A percentile compares a stretch with the other conserved stretches of the same genome.
Evolutionary conservation across 2,329 filamentous ascomycete genomes (phyloP).

Genomic region (Cryphonectria radicalis): DNA sequence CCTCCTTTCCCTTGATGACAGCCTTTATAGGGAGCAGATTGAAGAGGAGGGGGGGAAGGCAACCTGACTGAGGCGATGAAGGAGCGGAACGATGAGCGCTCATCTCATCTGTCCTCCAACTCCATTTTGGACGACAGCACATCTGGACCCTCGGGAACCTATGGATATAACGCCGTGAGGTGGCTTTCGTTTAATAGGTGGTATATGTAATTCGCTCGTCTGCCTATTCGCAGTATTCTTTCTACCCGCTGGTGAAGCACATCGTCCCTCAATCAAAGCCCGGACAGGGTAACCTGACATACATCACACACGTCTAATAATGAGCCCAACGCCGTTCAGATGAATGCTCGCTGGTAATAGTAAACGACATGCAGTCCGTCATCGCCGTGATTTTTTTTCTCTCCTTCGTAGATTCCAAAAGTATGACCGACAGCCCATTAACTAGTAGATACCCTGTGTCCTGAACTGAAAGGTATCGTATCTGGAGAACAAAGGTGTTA

Average conservation of each 20-base stretch:
- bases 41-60: background rate
- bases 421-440: background rate
- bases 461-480: conserved; percentile 88
- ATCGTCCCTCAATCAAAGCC: background rate
- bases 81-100: background rate
- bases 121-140: background rate
- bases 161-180: background rate
- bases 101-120: background rate
- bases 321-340: conserved; percentile 25
- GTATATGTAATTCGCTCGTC: conserved; percentile 5
- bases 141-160: background rate
- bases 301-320: conserved; percentile 7
- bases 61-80: background rate
- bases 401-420: conserved; percentile 15
- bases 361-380: conserved; percentile 14
- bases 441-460: conserved; percentile 82
- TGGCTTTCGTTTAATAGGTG: background rate
- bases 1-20: background rate
- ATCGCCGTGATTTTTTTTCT: conserved; percentile 2
- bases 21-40: background rate
- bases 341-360: conserved; percentile 21
- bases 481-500: conserved; percentile 44
- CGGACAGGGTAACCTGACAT: background rate
- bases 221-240: conserved; percentile 4
- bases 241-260: conserved; percentile 3